Conservation (phyloP, 305 asterid genomes). For the Solanum chacoense region DNA sequence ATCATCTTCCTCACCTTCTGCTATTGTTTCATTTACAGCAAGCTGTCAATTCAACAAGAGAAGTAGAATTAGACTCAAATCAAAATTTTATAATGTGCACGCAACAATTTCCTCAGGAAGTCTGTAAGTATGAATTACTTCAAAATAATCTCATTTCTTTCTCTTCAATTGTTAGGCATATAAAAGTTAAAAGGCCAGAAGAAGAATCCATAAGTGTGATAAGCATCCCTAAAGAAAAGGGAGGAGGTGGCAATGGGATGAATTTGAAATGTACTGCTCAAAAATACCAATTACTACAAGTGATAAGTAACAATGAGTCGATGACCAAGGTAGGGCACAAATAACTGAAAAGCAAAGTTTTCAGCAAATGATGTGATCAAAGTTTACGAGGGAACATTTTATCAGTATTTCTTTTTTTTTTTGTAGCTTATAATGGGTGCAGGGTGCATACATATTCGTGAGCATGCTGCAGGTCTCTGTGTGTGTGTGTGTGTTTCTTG, state of each 20-base stretch:
- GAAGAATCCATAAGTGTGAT: neutral
- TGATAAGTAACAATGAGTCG: neutral
- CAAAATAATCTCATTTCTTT: neutral
- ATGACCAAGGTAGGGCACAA: neutral
- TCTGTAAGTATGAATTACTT: neutral
- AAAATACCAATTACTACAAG: neutral
- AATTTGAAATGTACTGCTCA: neutral
- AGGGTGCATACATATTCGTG: neutral
- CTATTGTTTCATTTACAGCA: slow-evolving; percentile 38
- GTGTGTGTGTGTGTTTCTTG: neutral
- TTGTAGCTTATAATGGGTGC: neutral
- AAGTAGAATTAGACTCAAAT: neutral
- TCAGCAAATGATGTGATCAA: neutral
- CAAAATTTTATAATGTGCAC: neutral
- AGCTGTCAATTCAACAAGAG: slow-evolving; percentile 21
- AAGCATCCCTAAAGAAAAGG: neutral
- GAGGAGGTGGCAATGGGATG: neutral
- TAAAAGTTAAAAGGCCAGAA: neutral
- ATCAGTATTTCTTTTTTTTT: neutral
- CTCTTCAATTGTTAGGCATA: neutral
- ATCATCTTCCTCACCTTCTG: slow-evolving; percentile 32
- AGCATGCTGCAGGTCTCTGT: neutral
- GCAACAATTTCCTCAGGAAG: neutral
- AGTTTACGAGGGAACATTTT: neutral
- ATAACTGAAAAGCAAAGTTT: neutral